A percentile compares a stretch with the other conserved stretches of the same genome.
Evolutionary conservation across 2,329 filamentous ascomycete genomes (phyloP).

Genomic region (Harringtonia lauricola): DNA sequence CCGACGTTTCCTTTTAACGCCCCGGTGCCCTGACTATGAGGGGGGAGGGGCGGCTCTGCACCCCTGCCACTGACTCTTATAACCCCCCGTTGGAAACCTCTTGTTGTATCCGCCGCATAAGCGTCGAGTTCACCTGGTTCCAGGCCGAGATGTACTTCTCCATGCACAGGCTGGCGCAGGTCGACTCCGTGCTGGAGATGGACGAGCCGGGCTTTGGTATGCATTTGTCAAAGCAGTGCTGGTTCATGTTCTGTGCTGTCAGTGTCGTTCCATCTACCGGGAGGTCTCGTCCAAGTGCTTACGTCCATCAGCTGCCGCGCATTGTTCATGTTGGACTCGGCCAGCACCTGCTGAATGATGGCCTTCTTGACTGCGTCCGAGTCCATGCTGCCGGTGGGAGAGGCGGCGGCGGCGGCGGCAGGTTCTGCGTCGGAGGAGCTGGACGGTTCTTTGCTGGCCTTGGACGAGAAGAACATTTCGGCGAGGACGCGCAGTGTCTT

Average conservation of each 20-base stretch:
- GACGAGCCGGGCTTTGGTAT: constrained; percentile 57
- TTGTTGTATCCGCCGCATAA: constrained; percentile 52
- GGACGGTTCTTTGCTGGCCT: constrained; percentile 6
- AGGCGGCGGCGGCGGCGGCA: neutral
- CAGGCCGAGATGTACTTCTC: constrained; percentile 76
- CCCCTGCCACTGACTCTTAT: too few relatives aligned
- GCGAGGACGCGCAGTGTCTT: neutral
- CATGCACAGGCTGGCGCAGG: constrained; percentile 67
- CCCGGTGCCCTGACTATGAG: too few relatives aligned
- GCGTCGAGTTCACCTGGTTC: constrained; percentile 62
- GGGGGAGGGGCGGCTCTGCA: too few relatives aligned
- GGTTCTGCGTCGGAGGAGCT: constrained; percentile 3
- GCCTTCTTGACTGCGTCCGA: constrained; percentile 47
- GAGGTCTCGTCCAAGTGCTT: constrained; percentile 17
- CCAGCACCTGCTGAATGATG: constrained; percentile 54
- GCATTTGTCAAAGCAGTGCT: constrained; percentile 72
- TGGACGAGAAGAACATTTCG: constrained; percentile 11
- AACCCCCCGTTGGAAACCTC: constrained; percentile 30
- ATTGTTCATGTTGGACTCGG: constrained; percentile 56
- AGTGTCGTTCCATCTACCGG: too few relatives aligned
- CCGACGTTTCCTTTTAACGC: too few relatives aligned
- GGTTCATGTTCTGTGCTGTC: constrained; percentile 57
- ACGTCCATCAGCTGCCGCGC: constrained; percentile 62
- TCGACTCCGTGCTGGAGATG: constrained; percentile 55
- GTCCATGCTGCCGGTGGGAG: constrained; percentile 33